phyloP scores from a whole-genome alignment of 2,329 filamentous ascomycete genomes.

The Hypoxylon sp. region DNA sequence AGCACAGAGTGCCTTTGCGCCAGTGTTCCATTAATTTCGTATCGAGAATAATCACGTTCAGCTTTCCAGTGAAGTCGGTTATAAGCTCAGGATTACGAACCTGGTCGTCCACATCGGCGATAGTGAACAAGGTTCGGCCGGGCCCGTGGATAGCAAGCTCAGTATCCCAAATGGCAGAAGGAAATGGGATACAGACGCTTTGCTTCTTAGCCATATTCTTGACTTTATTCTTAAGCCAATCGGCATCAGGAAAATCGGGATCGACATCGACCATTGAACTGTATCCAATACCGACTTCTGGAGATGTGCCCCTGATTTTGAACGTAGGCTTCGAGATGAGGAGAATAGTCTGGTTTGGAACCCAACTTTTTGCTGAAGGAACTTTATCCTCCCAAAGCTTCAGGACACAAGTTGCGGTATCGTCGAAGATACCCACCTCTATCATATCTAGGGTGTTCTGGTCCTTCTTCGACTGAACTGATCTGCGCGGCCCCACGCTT shows the following conservation, averaged over 20 bases:
- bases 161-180: constrained; percentile 55
- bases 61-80: constrained; percentile 56
- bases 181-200: constrained; percentile 63
- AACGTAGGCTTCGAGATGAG: constrained; percentile 61
- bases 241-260: constrained; percentile 64
- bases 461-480: constrained; percentile 60
- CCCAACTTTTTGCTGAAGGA: constrained; percentile 58
- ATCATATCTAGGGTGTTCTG: constrained; percentile 60
- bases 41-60: constrained; percentile 53
- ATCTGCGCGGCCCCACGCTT: constrained; percentile 65
- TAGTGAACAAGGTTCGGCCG: constrained; percentile 54
- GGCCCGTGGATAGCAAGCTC: constrained; percentile 52
- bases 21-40: constrained; percentile 50
- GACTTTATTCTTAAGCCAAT: constrained; percentile 65
- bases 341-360: constrained; percentile 62
- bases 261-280: constrained; percentile 67
- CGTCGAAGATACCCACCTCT: constrained; percentile 68
- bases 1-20: constrained; percentile 55
- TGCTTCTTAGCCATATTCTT: constrained; percentile 61
- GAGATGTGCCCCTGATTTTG: constrained; percentile 12
- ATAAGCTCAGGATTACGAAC: constrained; percentile 51
- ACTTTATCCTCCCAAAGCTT: constrained; percentile 67
- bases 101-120: constrained; percentile 59
- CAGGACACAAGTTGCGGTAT: constrained; percentile 66
- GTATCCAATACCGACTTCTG: constrained; percentile 52